Evolutionary conservation across 2,329 filamentous ascomycete species (phyloP), one percentile per base, ranked within the genome.

Genomic region (Neophaeococcomyces mojaviensis): DNA sequence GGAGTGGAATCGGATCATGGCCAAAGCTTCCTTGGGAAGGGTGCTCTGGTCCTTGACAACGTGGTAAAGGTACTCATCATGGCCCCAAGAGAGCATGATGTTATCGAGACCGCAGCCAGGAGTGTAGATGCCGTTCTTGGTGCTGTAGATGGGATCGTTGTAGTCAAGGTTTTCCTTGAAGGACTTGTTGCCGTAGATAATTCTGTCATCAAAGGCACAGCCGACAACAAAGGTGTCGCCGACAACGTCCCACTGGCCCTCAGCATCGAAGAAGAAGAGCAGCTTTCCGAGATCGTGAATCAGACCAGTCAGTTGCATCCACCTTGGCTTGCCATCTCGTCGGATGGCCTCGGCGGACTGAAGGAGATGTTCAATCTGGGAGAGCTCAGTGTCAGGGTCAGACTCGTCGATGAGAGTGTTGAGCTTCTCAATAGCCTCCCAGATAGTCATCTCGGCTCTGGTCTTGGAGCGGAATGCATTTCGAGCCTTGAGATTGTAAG

Each of bases 181-280:
- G 19, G 82, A 68, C 20, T 69, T 87, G 44, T 82, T 79, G 0
- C 84, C 81, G 67, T 90, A 88, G 68, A 94, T 84, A 70, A 90
- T 90, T 55, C 76, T 72, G 49, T 81, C 70, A 60, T 87, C 82
- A 61, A 69, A 71, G 18, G 55, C 67, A 47, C 66, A 68, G 28
- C 68, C 68, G 9, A 71, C 68, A 24, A 67, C 66, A 57, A 71
- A 71, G 0, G 68, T 71, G 45, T 71, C 68, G 47, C 88, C 88
- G 20, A 95, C 88, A 2, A 94, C 88, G 60, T 94, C 88, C 88
- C 88, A 95, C 68, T 94, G 88, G 42, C 88, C 88, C 59, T 83
- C 71, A n/a, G 85, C 86, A 50, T 79, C 85, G 68, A 85, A 70
- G 58, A 71, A 70, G 58, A 63, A 69, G 12, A 71, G 61, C 9